These are phyloP conservation scores for Calonectria montana DNA, from an alignment of 2,329 filamentous ascomycete species.

Conservation along the genomic window DNA sequence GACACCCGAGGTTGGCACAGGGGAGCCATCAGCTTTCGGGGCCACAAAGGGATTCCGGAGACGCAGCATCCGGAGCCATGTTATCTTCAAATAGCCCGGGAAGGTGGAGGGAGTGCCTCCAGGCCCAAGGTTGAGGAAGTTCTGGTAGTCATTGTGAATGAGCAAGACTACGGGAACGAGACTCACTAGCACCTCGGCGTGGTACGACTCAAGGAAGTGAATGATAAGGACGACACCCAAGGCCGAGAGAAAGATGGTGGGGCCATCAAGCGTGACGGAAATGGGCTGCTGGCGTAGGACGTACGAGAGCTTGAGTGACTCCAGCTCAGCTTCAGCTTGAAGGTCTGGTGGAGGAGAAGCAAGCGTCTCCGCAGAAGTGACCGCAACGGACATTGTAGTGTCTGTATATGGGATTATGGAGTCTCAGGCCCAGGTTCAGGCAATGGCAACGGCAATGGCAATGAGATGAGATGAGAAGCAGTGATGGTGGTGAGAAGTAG, in stretches of 20 bases:
- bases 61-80: slow-evolving; percentile 77
- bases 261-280: slow-evolving; percentile 64
- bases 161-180: slow-evolving; percentile 61
- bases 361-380: slow-evolving; percentile 43
- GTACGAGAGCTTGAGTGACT: slow-evolving; percentile 35
- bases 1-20: slow-evolving; percentile 68
- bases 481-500: background rate
- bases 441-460: background rate
- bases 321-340: slow-evolving; percentile 34
- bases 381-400: slow-evolving; percentile 41
- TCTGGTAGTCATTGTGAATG: slow-evolving; percentile 77
- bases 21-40: slow-evolving; percentile 61
- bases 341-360: slow-evolving; percentile 34
- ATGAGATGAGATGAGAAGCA: background rate
- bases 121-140: slow-evolving; percentile 81
- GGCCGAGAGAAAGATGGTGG: slow-evolving; percentile 58
- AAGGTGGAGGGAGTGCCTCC: slow-evolving; percentile 84
- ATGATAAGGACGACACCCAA: slow-evolving; percentile 62
- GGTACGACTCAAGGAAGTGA: slow-evolving; percentile 60
- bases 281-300: slow-evolving; percentile 59
- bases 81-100: slow-evolving; percentile 78
- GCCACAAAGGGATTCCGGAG: slow-evolving; percentile 77
- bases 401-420: background rate
- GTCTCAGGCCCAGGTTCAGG: background rate
- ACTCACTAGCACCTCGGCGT: slow-evolving; percentile 62